Percentiles rank a stretch among this genome's conserved stretches.
phyloP scores from a whole-genome alignment of 75 land plant genomes.

The Cupressus sempervirens region DNA sequence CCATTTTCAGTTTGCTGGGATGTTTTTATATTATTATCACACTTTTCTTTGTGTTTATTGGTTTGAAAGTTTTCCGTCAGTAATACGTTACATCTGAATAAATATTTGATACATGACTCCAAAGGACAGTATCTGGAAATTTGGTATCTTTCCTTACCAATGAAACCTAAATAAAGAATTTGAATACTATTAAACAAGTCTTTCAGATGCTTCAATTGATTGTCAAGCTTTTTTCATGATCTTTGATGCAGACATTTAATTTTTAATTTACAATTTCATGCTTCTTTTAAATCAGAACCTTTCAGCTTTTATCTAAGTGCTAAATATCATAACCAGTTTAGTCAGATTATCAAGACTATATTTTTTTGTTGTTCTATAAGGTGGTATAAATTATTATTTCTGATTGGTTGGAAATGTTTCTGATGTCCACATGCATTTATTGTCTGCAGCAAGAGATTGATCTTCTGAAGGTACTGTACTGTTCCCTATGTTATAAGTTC shows the following conservation, averaged over 20 bases:
- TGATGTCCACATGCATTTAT: background rate
- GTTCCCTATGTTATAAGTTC: background rate
- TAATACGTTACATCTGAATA: background rate
- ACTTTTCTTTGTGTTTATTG: background rate
- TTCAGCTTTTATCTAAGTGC: background rate
- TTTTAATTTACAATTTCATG: background rate
- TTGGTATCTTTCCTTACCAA: background rate
- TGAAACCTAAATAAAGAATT: background rate
- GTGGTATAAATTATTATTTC: background rate
- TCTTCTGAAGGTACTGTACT: slow-evolving; percentile 71
- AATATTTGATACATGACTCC: background rate
- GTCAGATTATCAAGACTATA: background rate
- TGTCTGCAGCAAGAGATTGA: slow-evolving; percentile 94
- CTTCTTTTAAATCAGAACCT: background rate
- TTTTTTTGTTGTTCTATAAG: background rate
- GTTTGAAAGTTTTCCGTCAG: background rate
- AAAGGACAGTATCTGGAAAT: background rate
- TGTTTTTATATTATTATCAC: background rate
- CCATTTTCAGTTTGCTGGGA: background rate
- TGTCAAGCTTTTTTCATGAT: background rate
- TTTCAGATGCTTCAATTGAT: slow-evolving; percentile 2
- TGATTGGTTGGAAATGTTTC: slow-evolving; percentile 8
- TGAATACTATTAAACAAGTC: background rate
- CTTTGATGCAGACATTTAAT: background rate
- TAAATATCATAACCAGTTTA: slow-evolving; percentile 1